Evolutionary conservation across 192 early-diverging fungal species (phyloP), one percentile per base, ranked within the genome.

Genomic region (Dispira simplex): DNA sequence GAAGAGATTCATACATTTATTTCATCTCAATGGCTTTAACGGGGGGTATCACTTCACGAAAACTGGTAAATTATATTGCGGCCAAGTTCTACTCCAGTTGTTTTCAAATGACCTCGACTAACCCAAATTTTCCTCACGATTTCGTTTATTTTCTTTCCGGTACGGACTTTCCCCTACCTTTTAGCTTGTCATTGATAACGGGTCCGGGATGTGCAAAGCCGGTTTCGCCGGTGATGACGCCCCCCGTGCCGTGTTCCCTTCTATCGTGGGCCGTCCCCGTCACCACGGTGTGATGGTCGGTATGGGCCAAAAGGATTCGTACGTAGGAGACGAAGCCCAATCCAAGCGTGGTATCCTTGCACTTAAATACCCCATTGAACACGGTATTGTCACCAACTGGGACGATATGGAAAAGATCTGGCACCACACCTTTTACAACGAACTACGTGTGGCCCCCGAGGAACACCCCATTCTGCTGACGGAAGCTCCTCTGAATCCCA

Each of bases 371-470:
- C 90, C 90, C 68, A 90, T 92, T 68, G 88, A 90, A 76, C 87
- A 89, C 81, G 90, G 90, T 82, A 90, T 91, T 64, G 86, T 91
- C 54, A 91, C 88, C 69, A 92, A 90, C 85, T 92, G 90, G 89
- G 90, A 90, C 68, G 85, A 91, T 73, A 91, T 92, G 90, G 88
- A 92, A 74, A 89, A 88, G 79, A 88, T 91, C 77, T 92, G 93
- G 93, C 91, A 94, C 80, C 91, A 97, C 79, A 93, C 90, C 66
- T 85, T 93, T 82, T 96, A 93, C 84, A 95, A 97, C 75, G 92
- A 97, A 78, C 83, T 98, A 69, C 93, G 92, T 78, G 91, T 94
- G 64, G 93, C 91, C 48, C 93, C 95, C 65, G 95, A 98, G 76
- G 91, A 95, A 78, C 93, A 97, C 81, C 92, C 93, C 45, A 90